phyloP scores from a whole-genome alignment of 345 rosid genomes.

The Hypericum perforatum region DNA sequence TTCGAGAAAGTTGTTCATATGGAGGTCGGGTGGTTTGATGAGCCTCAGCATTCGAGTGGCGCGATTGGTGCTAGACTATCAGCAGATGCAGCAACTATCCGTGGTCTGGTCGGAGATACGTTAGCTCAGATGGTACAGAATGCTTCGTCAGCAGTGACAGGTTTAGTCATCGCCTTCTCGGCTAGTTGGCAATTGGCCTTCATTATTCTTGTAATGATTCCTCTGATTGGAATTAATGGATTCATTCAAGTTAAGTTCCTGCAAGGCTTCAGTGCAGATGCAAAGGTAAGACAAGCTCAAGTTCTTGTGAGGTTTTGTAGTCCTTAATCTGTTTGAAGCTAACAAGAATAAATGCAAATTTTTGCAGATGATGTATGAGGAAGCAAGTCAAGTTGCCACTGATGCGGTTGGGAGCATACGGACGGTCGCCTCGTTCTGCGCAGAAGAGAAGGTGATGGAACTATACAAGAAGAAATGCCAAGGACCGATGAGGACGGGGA shows the following conservation, averaged over 20 bases:
- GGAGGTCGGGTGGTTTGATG: slow-evolving; percentile 88
- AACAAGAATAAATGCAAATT: too few relatives aligned
- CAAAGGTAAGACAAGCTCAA: slow-evolving; percentile 40
- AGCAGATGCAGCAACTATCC: slow-evolving; percentile 68
- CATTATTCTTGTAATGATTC: slow-evolving; percentile 38
- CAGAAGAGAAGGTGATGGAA: slow-evolving; percentile 75
- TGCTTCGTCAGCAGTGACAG: slow-evolving; percentile 42
- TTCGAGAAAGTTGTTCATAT: slow-evolving; percentile 75
- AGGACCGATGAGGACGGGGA: slow-evolving; percentile 62
- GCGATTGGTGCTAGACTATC: slow-evolving; percentile 73
- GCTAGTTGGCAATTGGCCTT: slow-evolving; percentile 17
- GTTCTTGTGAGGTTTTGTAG: too few relatives aligned
- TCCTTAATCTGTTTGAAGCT: too few relatives aligned
- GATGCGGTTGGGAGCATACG: slow-evolving; percentile 89
- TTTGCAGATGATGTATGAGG: slow-evolving; percentile 73
- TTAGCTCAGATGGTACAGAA: slow-evolving; percentile 57
- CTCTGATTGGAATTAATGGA: slow-evolving; percentile 56
- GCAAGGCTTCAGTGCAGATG: slow-evolving; percentile 74
- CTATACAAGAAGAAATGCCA: slow-evolving; percentile 66
- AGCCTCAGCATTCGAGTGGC: slow-evolving; percentile 67
- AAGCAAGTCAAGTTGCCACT: slow-evolving; percentile 82
- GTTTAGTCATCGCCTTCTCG: slow-evolving; percentile 58
- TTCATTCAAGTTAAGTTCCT: slow-evolving; percentile 51
- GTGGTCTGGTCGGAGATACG: slow-evolving; percentile 69
- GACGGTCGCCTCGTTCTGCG: slow-evolving; percentile 83